Evolutionary conservation across 1,284 basidiomycete species (phyloP).

Genomic region (Ustilago esculenta): DNA sequence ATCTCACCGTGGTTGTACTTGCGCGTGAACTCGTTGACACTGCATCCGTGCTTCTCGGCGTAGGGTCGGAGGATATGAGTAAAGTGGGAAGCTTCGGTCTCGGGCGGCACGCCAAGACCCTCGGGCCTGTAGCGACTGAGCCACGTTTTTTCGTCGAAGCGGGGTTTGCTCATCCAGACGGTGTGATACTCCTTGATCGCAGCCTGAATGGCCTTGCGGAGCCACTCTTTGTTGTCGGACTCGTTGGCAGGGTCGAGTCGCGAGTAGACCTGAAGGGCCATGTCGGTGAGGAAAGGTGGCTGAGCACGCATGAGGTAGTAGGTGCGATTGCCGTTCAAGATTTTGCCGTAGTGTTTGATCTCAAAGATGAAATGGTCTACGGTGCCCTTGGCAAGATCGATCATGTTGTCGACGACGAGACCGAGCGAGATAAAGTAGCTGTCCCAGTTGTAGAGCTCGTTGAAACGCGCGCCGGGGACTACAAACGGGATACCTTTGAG

Average conservation of each 20-base stretch:
- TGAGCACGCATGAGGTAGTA: conserved; percentile 91
- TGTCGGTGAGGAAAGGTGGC: conserved; percentile 97
- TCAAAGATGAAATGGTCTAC: conserved; percentile 99
- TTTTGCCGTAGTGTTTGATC: conserved; percentile 94
- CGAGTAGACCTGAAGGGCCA: conserved; percentile 97
- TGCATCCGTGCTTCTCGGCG: conserved; percentile 89
- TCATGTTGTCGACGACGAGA: conserved; percentile 90
- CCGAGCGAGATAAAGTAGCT: conserved; percentile 92
- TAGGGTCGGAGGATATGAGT: conserved; percentile 96
- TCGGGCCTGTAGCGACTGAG: conserved; percentile 92
- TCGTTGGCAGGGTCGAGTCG: conserved; percentile 86
- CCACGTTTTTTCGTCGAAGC: conserved; percentile 90
- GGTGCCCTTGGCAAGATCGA: conserved; percentile 93
- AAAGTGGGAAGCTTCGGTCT: conserved; percentile 97
- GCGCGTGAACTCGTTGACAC: conserved; percentile 97
- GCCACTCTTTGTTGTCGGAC: conserved; percentile 84
- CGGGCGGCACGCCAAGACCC: conserved; percentile 94
- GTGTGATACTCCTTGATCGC: conserved; percentile 99
- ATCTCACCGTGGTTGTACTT: conserved; percentile 88
- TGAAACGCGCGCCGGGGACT: conserved; percentile 96
- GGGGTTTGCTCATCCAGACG: conserved; percentile 92
- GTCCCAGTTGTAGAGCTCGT: conserved; percentile 77
- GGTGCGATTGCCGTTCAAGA: conserved; percentile 66
- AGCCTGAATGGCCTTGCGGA: conserved; percentile 91
- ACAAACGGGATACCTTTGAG: conserved; percentile 92